Evolutionary conservation across 176 grass and related monocot genomes (phyloP).

Genomic region (Rhynchospora tenuis): DNA sequence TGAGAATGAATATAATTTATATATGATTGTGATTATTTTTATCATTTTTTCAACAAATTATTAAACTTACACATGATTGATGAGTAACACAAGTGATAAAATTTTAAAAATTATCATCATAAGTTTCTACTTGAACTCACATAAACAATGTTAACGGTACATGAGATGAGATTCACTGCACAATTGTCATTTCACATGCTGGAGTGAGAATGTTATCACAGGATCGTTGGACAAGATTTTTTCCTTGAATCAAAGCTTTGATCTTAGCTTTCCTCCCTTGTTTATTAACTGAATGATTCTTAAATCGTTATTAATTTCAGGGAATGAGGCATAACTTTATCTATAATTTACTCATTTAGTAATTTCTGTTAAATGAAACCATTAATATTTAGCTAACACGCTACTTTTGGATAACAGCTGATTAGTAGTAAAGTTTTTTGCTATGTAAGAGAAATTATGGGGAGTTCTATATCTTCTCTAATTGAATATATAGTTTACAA

Average conservation of each 20-base stretch:
- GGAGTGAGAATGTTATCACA: background rate
- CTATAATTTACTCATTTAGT: background rate
- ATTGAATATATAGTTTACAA: background rate
- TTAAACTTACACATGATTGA: background rate
- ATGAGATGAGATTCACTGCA: background rate
- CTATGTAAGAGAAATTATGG: background rate
- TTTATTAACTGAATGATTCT: background rate
- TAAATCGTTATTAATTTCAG: background rate
- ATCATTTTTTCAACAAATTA: background rate
- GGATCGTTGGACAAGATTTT: background rate
- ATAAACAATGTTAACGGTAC: background rate
- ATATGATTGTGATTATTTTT: background rate
- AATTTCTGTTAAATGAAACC: too few species aligned
- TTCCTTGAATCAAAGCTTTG: background rate
- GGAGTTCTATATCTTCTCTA: background rate
- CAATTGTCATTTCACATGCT: background rate
- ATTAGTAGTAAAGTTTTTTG: background rate
- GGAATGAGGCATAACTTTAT: background rate
- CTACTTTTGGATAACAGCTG: background rate
- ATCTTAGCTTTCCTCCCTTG: background rate
- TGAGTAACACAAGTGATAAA: background rate
- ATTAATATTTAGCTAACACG: background rate
- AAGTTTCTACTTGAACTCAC: background rate
- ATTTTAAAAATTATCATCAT: background rate
- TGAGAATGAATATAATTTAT: conserved; percentile 6